Evolutionary conservation across 2,329 filamentous ascomycete species (phyloP).

Genomic region (Orbilia javanica): DNA sequence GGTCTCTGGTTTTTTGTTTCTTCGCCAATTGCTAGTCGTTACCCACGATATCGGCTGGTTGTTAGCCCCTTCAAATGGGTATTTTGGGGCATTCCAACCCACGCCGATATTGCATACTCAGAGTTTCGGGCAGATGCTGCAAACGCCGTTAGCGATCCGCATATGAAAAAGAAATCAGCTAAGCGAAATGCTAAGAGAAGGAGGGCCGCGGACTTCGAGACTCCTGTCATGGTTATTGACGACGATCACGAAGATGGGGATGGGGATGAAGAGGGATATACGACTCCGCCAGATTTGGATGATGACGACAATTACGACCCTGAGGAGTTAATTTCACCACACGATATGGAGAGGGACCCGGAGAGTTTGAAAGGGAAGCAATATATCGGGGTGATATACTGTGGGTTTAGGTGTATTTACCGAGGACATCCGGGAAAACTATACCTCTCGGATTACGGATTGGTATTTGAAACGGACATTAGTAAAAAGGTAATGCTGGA

Average conservation of each 20-base stretch:
- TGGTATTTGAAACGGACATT: slow-evolving; percentile 47
- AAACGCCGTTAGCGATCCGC: slow-evolving; percentile 33
- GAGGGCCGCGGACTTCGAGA: slow-evolving; percentile 37
- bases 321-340: slow-evolving; percentile 41
- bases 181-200: slow-evolving; percentile 29
- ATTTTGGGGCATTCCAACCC: slow-evolving; percentile 51
- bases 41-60: slow-evolving; percentile 36
- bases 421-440: slow-evolving; percentile 35
- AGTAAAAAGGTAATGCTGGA: slow-evolving; percentile 43
- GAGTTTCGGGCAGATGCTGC: slow-evolving; percentile 41
- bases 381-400: slow-evolving; percentile 32
- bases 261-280: slow-evolving; percentile 41
- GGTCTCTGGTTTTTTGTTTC: slow-evolving; percentile 52
- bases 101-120: slow-evolving; percentile 43
- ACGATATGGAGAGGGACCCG: slow-evolving; percentile 16
- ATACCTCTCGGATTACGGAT: slow-evolving; percentile 34
- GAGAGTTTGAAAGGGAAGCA: slow-evolving; percentile 23
- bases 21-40: slow-evolving; percentile 30
- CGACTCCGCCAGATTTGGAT: slow-evolving; percentile 44
- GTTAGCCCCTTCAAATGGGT: slow-evolving; percentile 46
- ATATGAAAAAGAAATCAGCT: slow-evolving; percentile 34
- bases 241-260: slow-evolving; percentile 30
- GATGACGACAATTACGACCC: slow-evolving; percentile 50
- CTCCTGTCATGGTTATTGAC: slow-evolving; percentile 38
- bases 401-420: slow-evolving; percentile 36